Evolutionary conservation across 2,329 filamentous ascomycete species (phyloP).

Genomic region (Coniochaeta ligniaria): DNA sequence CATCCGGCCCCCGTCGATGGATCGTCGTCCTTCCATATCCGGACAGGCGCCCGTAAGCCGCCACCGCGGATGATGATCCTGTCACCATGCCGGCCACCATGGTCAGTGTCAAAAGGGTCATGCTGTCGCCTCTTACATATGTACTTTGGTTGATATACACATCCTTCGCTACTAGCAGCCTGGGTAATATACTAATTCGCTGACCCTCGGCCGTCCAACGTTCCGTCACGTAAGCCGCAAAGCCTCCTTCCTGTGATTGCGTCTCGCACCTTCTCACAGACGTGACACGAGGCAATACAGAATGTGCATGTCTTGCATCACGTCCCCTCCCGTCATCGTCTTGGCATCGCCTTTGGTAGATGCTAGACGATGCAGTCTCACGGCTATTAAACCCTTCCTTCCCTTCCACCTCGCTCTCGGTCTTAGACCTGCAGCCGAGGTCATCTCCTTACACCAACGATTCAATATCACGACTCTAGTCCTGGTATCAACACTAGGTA

Average conservation of each 20-base stretch:
- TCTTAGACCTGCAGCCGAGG: background rate
- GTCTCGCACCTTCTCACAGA: background rate
- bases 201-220: background rate
- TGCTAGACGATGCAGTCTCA: background rate
- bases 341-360: background rate
- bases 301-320: background rate
- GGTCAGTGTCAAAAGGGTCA: background rate
- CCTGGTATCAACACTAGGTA: background rate
- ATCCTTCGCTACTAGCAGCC: background rate
- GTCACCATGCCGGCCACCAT: background rate
- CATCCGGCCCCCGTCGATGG: background rate
- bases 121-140: background rate
- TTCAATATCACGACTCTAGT: background rate
- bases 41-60: background rate
- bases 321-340: too few relatives aligned
- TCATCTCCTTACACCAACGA: background rate
- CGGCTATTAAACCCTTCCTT: background rate
- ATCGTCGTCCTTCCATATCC: background rate
- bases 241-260: background rate
- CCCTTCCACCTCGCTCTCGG: background rate
- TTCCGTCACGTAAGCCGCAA: background rate
- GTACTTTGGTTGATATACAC: background rate
- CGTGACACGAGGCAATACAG: background rate
- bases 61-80: background rate
- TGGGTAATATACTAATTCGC: background rate